A percentile compares a stretch with the other conserved stretches of the same genome.
These are phyloP conservation scores for Epichloe amarillans DNA, from an alignment of 2,329 filamentous ascomycete genomes.

Conservation along the genomic window DNA sequence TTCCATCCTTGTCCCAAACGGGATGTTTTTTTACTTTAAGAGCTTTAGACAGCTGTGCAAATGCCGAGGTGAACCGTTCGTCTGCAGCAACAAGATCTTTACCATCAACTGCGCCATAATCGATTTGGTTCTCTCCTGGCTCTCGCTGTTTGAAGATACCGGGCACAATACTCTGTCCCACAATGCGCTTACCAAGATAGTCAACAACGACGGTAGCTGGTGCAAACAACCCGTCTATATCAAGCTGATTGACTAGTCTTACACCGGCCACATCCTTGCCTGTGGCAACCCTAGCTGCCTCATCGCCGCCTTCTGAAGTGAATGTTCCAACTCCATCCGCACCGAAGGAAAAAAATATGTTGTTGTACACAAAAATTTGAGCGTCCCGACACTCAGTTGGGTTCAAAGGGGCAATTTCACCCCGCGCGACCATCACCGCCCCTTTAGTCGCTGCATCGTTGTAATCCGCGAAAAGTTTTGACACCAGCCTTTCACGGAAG, in stretches of 20 bases:
- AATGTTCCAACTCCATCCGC: slow-evolving; percentile 97
- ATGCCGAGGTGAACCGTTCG: slow-evolving; percentile 69
- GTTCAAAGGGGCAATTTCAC: slow-evolving; percentile 86
- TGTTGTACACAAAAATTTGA: slow-evolving; percentile 99
- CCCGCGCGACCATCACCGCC: slow-evolving; percentile 80
- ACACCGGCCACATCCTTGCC: slow-evolving; percentile 95
- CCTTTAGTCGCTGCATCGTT: slow-evolving; percentile 89
- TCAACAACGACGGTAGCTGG: slow-evolving; percentile 94
- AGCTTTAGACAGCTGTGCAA: slow-evolving; percentile 81
- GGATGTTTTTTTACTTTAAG: slow-evolving; percentile 92
- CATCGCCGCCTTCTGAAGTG: slow-evolving; percentile 88
- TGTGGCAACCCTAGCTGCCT: slow-evolving; percentile 88
- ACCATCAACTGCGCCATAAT: slow-evolving; percentile 95
- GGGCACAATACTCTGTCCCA: slow-evolving; percentile 94
- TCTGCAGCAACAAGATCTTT: slow-evolving; percentile 91
- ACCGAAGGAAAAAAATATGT: slow-evolving; percentile 98
- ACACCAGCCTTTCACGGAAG: slow-evolving; percentile 84
- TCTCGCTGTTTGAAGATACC: slow-evolving; percentile 99
- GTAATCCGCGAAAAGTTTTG: slow-evolving; percentile 95
- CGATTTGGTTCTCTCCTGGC: slow-evolving; percentile 94
- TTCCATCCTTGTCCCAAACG: slow-evolving; percentile 94
- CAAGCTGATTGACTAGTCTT: slow-evolving; percentile 88
- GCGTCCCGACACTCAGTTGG: slow-evolving; percentile 86
- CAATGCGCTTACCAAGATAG: slow-evolving; percentile 92
- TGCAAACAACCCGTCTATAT: slow-evolving; percentile 88